Evolutionary conservation across 78 protist species (phyloP).

Genomic region (Cavenderia fasciculata): DNA sequence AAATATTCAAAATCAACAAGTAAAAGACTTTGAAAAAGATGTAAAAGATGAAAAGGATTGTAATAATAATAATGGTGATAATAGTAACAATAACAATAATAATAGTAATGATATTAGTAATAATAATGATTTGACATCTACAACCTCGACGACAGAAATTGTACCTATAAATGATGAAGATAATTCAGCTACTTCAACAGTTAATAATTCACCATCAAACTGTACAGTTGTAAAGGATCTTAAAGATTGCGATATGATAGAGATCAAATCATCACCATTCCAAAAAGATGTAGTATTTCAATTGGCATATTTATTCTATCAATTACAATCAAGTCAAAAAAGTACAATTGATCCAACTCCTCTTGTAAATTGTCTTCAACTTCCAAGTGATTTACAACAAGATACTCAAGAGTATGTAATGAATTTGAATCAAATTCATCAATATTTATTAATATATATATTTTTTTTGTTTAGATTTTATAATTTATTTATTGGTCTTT

Average conservation of each 20-base stretch:
- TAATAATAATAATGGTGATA: background rate
- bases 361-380: slow-evolving; percentile 41
- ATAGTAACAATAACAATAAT: background rate
- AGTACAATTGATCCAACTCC: slow-evolving; percentile 39
- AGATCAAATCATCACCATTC: background rate
- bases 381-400: slow-evolving; percentile 66
- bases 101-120: background rate
- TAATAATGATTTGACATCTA: too few relatives aligned
- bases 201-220: background rate
- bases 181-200: background rate
- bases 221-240: background rate
- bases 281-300: slow-evolving; percentile 2
- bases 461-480: slow-evolving; percentile 13
- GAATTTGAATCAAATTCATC: background rate
- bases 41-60: background rate
- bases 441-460: too few relatives aligned
- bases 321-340: slow-evolving; percentile 11
- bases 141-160: background rate
- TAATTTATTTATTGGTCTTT: slow-evolving; percentile 33
- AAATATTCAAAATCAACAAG: background rate
- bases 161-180: background rate
- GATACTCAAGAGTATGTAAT: slow-evolving; percentile 75
- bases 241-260: background rate
- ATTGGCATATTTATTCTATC: slow-evolving; percentile 24
- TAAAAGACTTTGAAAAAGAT: background rate